Evolutionary conservation across 1,284 basidiomycete species (phyloP).

Genomic region (Mixia osmundae): DNA sequence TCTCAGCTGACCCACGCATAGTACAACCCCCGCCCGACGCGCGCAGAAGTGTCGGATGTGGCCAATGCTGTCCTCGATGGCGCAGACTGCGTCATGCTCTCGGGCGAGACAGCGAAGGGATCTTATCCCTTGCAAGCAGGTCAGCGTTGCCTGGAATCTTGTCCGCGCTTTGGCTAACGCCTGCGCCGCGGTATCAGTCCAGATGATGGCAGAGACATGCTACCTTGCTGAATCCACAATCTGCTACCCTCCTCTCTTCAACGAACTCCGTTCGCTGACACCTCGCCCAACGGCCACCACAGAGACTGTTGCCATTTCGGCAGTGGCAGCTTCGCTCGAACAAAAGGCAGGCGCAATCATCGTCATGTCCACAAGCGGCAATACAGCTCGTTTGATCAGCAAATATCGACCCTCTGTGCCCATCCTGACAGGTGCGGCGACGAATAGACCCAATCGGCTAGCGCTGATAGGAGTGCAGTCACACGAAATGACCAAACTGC

Average conservation of each 20-base stretch:
- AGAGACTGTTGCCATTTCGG: slow-evolving; percentile 81
- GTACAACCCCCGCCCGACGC: slow-evolving; percentile 86
- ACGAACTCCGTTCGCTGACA: slow-evolving; percentile 56
- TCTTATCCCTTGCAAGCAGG: slow-evolving; percentile 79
- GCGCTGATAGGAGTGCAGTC: slow-evolving; percentile 29
- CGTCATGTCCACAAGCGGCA: slow-evolving; percentile 87
- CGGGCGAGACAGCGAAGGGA: slow-evolving; percentile 92
- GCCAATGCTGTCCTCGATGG: slow-evolving; percentile 94
- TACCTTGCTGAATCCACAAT: slow-evolving; percentile 79
- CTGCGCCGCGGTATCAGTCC: slow-evolving; percentile 30
- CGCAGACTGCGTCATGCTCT: slow-evolving; percentile 95
- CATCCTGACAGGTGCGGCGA: slow-evolving; percentile 58
- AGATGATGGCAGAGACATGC: slow-evolving; percentile 98
- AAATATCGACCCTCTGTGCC: slow-evolving; percentile 90
- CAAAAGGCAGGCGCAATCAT: slow-evolving; percentile 84
- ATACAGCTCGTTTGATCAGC: slow-evolving; percentile 84
- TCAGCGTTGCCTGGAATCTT: slow-evolving; percentile 22
- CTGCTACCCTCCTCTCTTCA: slow-evolving; percentile 75
- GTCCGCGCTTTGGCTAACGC: background rate
- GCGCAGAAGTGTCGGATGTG: slow-evolving; percentile 90
- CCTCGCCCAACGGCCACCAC: slow-evolving; percentile 69
- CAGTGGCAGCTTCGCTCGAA: slow-evolving; percentile 81
- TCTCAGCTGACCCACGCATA: background rate
- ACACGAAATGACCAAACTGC: slow-evolving; percentile 90
- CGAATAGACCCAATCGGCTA: background rate